Evolutionary conservation across 164 flowering plant species (phyloP).

Genomic region (Amborella trichopoda): DNA sequence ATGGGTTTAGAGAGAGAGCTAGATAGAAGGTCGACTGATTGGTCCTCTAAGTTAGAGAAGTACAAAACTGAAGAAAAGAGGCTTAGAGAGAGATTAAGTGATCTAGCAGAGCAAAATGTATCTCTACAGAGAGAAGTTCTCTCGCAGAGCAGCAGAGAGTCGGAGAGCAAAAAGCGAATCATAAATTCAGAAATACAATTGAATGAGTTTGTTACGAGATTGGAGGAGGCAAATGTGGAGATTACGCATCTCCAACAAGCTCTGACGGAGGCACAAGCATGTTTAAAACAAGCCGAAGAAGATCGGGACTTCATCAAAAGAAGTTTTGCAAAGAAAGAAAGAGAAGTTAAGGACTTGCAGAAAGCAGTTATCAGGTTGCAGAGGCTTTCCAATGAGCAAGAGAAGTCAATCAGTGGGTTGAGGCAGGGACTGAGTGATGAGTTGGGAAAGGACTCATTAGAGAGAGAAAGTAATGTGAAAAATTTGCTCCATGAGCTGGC

Average conservation of each 20-base stretch:
- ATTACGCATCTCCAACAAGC: slow-evolving; percentile 30
- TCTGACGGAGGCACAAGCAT: slow-evolving; percentile 37
- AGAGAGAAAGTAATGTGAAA: slow-evolving; percentile 25
- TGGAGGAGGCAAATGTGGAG: slow-evolving; percentile 31
- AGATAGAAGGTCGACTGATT: slow-evolving; percentile 81
- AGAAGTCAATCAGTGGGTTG: slow-evolving; percentile 67
- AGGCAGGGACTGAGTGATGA: slow-evolving; percentile 42
- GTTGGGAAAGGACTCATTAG: slow-evolving; percentile 25
- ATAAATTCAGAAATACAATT: slow-evolving; percentile 34
- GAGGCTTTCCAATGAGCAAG: slow-evolving; percentile 76
- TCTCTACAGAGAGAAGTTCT: slow-evolving; percentile 82
- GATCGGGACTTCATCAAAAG: slow-evolving; percentile 41
- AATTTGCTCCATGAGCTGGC: slow-evolving; percentile 61
- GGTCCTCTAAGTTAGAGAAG: slow-evolving; percentile 78
- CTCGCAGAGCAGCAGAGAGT: slow-evolving; percentile 42
- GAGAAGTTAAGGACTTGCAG: slow-evolving; percentile 69
- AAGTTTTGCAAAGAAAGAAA: slow-evolving; percentile 55
- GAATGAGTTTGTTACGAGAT: slow-evolving; percentile 27
- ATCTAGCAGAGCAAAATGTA: slow-evolving; percentile 93
- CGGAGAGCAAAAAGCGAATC: slow-evolving; percentile 29
- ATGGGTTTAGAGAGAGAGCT: slow-evolving; percentile 61
- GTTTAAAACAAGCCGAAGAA: slow-evolving; percentile 30
- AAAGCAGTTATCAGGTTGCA: slow-evolving; percentile 48
- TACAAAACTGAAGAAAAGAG: slow-evolving; percentile 75
- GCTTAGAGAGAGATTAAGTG: slow-evolving; percentile 84